phyloP scores from a whole-genome alignment of 768 basidiomycete genomes.

The Xerocomellus intermedius region DNA sequence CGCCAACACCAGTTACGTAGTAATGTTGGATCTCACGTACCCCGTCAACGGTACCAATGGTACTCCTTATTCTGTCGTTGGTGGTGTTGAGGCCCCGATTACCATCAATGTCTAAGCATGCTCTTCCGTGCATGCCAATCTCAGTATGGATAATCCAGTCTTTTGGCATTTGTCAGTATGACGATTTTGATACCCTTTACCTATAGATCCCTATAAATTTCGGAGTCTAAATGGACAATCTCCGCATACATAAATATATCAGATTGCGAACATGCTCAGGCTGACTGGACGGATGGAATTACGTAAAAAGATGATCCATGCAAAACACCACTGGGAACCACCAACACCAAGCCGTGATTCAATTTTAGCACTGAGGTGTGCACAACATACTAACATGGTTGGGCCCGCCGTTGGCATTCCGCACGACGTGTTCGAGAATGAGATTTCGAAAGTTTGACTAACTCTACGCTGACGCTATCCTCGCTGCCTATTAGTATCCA shows the following conservation, averaged over 20 bases:
- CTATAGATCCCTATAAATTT: no score
- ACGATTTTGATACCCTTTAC: neutral
- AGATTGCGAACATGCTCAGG: neutral
- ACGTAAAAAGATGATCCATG: no score
- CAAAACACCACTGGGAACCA: no score
- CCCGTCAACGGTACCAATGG: slow-evolving; percentile 21
- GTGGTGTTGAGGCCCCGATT: slow-evolving; percentile 15
- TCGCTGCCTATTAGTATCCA: neutral
- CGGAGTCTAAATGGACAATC: neutral
- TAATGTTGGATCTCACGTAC: slow-evolving; percentile 26
- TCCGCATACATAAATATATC: neutral
- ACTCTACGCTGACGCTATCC: no score
- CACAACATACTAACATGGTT: no score
- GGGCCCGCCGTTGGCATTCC: neutral
- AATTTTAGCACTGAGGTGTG: no score
- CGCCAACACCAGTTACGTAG: slow-evolving; percentile 19
- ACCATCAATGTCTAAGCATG: slow-evolving; percentile 14
- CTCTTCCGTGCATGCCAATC: neutral
- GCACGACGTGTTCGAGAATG: neutral
- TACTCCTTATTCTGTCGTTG: slow-evolving; percentile 21
- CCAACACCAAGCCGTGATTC: no score
- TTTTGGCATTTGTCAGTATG: no score
- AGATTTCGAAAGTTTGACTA: neutral
- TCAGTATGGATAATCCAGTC: neutral
- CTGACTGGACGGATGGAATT: no score